Percentiles rank a stretch among this genome's conserved stretches.
Conservation (phyloP, 768 basidiomycete species). For the Inosperma sp. region DNA sequence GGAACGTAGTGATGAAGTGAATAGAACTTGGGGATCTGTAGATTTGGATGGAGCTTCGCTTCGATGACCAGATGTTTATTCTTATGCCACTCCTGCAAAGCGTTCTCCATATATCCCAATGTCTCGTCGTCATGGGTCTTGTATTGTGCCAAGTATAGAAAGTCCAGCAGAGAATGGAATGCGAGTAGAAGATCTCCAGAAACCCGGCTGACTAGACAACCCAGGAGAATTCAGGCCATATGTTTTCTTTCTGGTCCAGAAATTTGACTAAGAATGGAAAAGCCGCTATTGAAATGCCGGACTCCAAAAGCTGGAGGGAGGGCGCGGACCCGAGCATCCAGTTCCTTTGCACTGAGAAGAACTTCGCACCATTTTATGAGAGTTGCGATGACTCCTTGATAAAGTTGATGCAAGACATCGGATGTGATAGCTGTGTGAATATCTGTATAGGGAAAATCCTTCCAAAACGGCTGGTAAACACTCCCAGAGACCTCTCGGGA, state of each 20-base stretch:
- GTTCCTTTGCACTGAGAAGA: conserved; percentile 3
- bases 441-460: no score
- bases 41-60: background rate
- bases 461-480: conserved; percentile 17
- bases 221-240: no score
- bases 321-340: conserved; percentile 26
- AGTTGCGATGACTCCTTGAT: conserved; percentile 19
- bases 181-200: conserved; percentile 6
- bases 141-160: conserved; percentile 23
- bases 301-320: conserved; percentile 29
- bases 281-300: conserved; percentile 36
- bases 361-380: conserved; percentile 14
- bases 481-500: conserved; percentile 16
- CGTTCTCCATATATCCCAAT: conserved; percentile 5
- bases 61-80: conserved; percentile 5
- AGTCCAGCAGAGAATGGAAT: no score
- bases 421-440: no score
- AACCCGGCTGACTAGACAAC: conserved; percentile 19
- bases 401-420: no score
- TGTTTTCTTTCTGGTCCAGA: no score
- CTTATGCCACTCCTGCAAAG: background rate
- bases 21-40: conserved; percentile 10
- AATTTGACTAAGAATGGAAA: no score
- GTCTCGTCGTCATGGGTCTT: conserved; percentile 5
- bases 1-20: background rate